Percentiles rank a stretch among this genome's conserved stretches.
Conservation (phyloP, 768 basidiomycete species). For the Postia placenta region DNA sequence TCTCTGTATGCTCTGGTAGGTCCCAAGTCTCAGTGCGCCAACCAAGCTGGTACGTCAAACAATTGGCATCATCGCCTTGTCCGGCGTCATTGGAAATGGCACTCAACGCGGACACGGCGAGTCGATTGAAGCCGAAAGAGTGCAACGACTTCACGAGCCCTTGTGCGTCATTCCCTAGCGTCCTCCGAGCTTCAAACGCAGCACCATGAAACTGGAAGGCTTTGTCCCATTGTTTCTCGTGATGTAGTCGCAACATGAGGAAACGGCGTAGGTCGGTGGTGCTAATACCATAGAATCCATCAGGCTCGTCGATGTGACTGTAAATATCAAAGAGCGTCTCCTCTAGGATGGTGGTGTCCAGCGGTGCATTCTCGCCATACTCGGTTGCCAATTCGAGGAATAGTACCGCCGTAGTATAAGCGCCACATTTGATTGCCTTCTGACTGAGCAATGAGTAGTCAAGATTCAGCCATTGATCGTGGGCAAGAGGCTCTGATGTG, state of each 20-base stretch:
- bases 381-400: constrained; percentile 81
- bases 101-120: constrained; percentile 71
- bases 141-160: constrained; percentile 80
- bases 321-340: constrained; percentile 88
- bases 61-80: constrained; percentile 12
- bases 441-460: constrained; percentile 67
- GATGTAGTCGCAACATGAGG: constrained; percentile 80
- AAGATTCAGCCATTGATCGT: constrained; percentile 78
- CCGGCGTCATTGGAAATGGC: constrained; percentile 22
- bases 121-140: constrained; percentile 81
- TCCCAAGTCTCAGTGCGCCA: constrained; percentile 98
- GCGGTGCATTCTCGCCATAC: constrained; percentile 25
- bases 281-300: constrained; percentile 94
- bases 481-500: constrained; percentile 36
- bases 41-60: constrained; percentile 72
- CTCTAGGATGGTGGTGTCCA: constrained; percentile 39
- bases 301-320: constrained; percentile 92
- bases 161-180: constrained; percentile 38
- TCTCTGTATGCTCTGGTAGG: constrained; percentile 56
- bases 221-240: constrained; percentile 89
- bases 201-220: constrained; percentile 91
- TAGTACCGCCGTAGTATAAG: constrained; percentile 85
- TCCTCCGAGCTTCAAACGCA: constrained; percentile 56
- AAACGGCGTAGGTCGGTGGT: constrained; percentile 72
- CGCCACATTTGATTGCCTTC: constrained; percentile 70